Evolutionary conservation across 345 rosid genomes (phyloP), one percentile per base, ranked within the genome.

Genomic region (Syzygium oleosum): DNA sequence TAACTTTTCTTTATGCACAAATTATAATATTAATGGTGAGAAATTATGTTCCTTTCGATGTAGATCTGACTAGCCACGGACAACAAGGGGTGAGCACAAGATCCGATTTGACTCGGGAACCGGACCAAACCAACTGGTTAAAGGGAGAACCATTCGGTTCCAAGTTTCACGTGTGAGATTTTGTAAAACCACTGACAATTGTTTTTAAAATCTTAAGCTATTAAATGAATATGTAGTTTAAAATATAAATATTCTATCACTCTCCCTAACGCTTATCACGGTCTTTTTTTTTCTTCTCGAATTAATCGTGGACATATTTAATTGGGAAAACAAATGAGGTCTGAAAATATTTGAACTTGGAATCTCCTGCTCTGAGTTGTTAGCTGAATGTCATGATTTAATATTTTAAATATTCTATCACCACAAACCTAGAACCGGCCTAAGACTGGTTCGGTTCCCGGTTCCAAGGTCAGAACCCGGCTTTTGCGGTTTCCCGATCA

Each of bases 381-480:
- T 43, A 43, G 7, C 46, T 5, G 1, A 43, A 43, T 34, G 1
- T 7, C 1, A 7, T 6, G 7, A 1, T 43, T 43, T 43, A 43
- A 43, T 43, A 43, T 43, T 43, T 43, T 43, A 43, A 43, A 43
- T 43, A 43, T 43, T 6, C 7, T 43, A 43, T 43, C 46, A 6
- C 25, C 25, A 34, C 0, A 0, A 73, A 68, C 43, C 25, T 15
- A 73, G 25, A 73, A 73, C 1, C 2, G 2, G 49, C 4, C 23
- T 34, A 19, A 3, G 25, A 19, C 5, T 9, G 13, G 25, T 34
- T 9, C 0, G 3, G 1, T 19, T 9, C 3, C 11, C 0, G 1
- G 12, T 68, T 68, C 10, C 3, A 0, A 68, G 46, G 3, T 34
- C 80, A 0, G 14, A 68, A 68, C 38, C 0, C 12, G 6, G 2